These are phyloP conservation scores for Phytophthora meadii DNA, from an alignment of 352 stramenopile species.

Conservation along the genomic window DNA sequence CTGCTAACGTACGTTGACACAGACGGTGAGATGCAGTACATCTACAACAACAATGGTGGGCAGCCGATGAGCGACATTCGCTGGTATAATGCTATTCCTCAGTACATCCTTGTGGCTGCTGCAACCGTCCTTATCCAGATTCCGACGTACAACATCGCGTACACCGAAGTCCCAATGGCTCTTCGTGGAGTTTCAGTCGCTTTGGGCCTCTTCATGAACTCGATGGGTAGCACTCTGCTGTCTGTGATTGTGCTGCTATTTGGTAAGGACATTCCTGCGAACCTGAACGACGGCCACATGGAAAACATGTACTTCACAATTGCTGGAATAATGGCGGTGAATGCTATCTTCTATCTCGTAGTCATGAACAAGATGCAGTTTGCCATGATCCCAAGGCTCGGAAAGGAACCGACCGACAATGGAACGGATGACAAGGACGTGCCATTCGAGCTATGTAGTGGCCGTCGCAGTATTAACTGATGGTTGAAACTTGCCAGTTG, in stretches of 20 bases:
- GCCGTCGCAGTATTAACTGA: constrained; percentile 5
- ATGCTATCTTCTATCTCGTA: constrained; percentile 38
- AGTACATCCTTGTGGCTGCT: constrained; percentile 16
- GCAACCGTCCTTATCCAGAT: constrained; percentile 23
- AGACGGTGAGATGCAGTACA: constrained; percentile 17
- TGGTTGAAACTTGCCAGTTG: neutral
- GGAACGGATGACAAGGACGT: neutral
- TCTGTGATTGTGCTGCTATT: constrained; percentile 23
- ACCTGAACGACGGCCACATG: constrained; percentile 64
- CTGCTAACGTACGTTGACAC: constrained; percentile 27
- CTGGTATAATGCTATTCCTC: constrained; percentile 22
- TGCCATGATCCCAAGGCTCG: constrained; percentile 28
- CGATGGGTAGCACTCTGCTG: constrained; percentile 21
- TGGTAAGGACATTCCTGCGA: constrained; percentile 21
- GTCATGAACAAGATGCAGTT: constrained; percentile 48
- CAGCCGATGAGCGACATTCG: constrained; percentile 23
- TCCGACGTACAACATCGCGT: constrained; percentile 19
- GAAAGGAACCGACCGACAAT: neutral
- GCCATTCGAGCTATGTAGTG: neutral
- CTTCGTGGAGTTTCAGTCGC: constrained; percentile 19
- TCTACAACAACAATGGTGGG: constrained; percentile 24
- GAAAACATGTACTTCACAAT: constrained; percentile 52
- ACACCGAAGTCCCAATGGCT: constrained; percentile 20
- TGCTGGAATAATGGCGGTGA: constrained; percentile 35
- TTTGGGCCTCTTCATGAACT: constrained; percentile 22